These are phyloP conservation scores for Samsoniella hepiali DNA, from an alignment of 2,329 filamentous ascomycete species.

Conservation along the genomic window DNA sequence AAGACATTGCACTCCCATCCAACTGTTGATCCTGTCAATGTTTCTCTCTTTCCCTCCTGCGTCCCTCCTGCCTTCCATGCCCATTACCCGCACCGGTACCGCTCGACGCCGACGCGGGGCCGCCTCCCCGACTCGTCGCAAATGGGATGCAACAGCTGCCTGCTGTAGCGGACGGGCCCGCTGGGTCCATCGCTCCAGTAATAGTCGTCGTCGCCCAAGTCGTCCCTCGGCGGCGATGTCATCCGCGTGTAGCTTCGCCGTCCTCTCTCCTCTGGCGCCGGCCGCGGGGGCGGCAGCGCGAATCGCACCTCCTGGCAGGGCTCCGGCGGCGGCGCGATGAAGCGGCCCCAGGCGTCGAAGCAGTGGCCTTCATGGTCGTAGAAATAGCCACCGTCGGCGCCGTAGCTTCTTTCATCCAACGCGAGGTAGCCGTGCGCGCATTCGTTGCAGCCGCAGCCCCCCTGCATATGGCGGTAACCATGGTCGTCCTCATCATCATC, in stretches of 20 bases:
- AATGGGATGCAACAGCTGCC: not conserved
- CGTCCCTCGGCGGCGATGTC: not conserved
- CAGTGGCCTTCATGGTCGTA: not conserved
- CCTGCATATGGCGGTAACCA: not conserved
- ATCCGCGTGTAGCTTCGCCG: not conserved
- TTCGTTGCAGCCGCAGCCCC: not conserved
- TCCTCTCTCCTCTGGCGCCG: not conserved
- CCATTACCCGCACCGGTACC: not conserved
- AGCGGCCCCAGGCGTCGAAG: not conserved
- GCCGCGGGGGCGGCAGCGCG: not conserved
- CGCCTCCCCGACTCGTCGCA: not conserved
- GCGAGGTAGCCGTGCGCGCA: not conserved
- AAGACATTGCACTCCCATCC: too few species aligned
- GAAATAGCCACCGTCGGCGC: not conserved
- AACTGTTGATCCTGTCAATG: not conserved
- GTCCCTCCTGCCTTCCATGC: not conserved
- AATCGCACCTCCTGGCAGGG: not conserved
- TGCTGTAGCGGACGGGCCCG: not conserved
- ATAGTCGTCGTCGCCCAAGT: not conserved
- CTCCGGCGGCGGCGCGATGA: not conserved
- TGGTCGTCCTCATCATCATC: slow-evolving; percentile 2
- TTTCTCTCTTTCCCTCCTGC: too few species aligned
- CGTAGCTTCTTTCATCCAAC: not conserved
- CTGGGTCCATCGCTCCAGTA: not conserved
- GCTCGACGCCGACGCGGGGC: not conserved